Evolutionary conservation across 108 stramenopile genomes (phyloP).

Genomic region (Cyclotella baltica): DNA sequence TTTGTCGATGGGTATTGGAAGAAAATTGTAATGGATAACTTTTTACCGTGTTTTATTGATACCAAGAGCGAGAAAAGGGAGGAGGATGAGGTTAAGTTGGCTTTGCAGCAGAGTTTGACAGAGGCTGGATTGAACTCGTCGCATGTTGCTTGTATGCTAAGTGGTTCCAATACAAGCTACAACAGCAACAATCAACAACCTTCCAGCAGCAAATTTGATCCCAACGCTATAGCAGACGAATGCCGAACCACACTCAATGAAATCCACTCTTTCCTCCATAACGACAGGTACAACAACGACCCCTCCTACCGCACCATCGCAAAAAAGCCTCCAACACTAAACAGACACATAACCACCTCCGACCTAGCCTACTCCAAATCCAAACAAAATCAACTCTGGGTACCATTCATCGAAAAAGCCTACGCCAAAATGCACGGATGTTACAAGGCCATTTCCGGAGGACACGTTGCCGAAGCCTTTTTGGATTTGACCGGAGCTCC

Average conservation of each 20-base stretch:
- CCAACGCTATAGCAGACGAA: constrained; percentile 54
- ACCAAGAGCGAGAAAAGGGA: constrained; percentile 40
- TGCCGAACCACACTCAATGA: constrained; percentile 46
- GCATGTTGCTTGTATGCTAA: neutral
- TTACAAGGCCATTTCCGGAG: constrained; percentile 80
- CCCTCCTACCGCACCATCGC: constrained; percentile 31
- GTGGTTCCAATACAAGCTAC: neutral
- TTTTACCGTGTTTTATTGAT: constrained; percentile 53
- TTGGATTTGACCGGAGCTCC: constrained; percentile 87
- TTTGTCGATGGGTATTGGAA: constrained; percentile 92
- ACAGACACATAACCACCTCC: constrained; percentile 33
- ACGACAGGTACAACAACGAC: constrained; percentile 47
- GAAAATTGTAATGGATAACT: constrained; percentile 61
- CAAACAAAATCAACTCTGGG: constrained; percentile 89
- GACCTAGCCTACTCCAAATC: constrained; percentile 79
- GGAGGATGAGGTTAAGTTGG: constrained; percentile 39
- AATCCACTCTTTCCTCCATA: constrained; percentile 57
- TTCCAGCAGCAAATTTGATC: constrained; percentile 48
- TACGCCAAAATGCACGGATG: constrained; percentile 94
- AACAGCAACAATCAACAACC: constrained; percentile 2
- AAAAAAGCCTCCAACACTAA: constrained; percentile 21
- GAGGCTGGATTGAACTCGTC: constrained; percentile 26
- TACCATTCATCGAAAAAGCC: constrained; percentile 96
- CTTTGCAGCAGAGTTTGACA: constrained; percentile 45
- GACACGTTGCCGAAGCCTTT: constrained; percentile 88